A percentile compares a stretch with the other conserved stretches of the same genome.
phyloP scores from a whole-genome alignment of 164 flowering plant species.

The grape (Vitis vinifera) region DNA sequence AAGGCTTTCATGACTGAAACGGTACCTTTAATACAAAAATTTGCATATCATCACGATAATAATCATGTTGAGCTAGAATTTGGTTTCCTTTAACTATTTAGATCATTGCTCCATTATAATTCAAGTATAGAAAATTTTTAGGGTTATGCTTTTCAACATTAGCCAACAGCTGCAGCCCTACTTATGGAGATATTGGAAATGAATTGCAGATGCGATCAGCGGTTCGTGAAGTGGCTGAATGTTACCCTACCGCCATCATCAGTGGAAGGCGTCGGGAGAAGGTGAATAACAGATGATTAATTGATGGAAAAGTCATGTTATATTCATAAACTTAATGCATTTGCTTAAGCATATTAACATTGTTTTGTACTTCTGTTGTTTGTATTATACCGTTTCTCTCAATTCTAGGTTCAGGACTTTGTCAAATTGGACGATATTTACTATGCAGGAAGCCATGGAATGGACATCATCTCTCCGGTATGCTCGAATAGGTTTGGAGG shows the following conservation, averaged over 20 bases:
- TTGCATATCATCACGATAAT: no score
- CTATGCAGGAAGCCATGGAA: slow-evolving; percentile 64
- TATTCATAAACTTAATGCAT: not conserved
- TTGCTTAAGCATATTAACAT: not conserved
- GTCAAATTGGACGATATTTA: slow-evolving; percentile 34
- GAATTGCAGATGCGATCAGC: slow-evolving; percentile 43
- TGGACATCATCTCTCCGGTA: slow-evolving; percentile 44
- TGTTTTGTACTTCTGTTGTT: not conserved
- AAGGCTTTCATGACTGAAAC: slow-evolving; percentile 24
- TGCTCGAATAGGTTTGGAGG: slow-evolving; percentile 14
- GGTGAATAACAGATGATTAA: slow-evolving; percentile 19
- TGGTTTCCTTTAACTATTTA: no score
- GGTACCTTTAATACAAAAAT: not conserved
- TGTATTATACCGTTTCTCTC: no score
- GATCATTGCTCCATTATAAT: no score
- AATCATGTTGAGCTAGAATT: no score
- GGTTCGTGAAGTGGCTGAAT: slow-evolving; percentile 31
- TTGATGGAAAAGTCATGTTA: not conserved
- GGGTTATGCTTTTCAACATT: no score
- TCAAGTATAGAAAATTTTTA: no score
- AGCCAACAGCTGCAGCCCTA: not conserved
- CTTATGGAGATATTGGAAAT: not conserved
- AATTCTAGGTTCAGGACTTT: slow-evolving; percentile 37
- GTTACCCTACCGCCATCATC: slow-evolving; percentile 50
- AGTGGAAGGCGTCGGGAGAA: slow-evolving; percentile 44